Percentiles rank a stretch among this genome's conserved stretches.
Conservation (phyloP, 441 rosid species). For the Gossypium lobatum region DNA sequence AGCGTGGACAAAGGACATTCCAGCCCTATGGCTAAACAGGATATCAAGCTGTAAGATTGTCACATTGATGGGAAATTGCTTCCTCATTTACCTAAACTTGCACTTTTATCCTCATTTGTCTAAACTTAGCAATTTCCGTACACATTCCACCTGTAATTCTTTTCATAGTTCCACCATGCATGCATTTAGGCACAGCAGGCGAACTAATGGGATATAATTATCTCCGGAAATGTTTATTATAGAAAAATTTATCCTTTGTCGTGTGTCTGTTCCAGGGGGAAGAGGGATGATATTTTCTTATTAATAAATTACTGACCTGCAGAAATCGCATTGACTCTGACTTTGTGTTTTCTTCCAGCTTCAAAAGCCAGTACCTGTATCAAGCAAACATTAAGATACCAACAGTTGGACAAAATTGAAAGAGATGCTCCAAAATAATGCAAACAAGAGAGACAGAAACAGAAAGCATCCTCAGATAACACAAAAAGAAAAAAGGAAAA, state of each 20-base stretch:
- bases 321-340: constrained; percentile 90
- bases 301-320: constrained; percentile 35
- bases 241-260: neutral
- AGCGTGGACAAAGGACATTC: constrained; percentile 1
- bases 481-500: neutral
- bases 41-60: neutral
- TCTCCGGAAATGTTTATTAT: neutral
- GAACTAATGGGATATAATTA: neutral
- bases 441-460: neutral
- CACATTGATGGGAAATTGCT: neutral
- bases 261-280: neutral
- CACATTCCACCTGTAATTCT: neutral
- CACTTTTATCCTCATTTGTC: neutral
- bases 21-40: neutral
- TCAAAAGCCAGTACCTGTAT: constrained; percentile 83
- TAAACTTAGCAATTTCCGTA: neutral
- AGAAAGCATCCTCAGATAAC: neutral
- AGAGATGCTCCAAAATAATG: neutral
- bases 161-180: neutral
- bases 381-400: neutral
- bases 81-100: neutral
- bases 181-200: neutral
- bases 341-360: constrained; percentile 87
- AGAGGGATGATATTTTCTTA: neutral
- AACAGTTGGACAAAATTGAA: neutral